Evolutionary conservation across 441 rosid genomes (phyloP), one percentile per base, ranked within the genome.

Genomic region (Euphorbia corollata): DNA sequence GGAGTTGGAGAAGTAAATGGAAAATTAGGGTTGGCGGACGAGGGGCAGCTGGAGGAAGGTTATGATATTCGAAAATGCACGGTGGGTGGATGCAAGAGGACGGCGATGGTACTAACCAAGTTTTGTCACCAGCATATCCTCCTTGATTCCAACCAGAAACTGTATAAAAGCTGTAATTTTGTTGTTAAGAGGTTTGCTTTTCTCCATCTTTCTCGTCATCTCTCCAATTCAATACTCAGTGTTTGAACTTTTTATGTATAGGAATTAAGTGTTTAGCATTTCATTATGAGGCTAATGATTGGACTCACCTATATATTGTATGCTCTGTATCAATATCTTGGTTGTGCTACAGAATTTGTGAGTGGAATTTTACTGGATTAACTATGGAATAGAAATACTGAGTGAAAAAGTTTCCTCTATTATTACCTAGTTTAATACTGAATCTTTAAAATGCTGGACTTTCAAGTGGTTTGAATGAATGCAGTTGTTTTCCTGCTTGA

Each of bases 61-160:
- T 54, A 24, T 50, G 59, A 47, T 57, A 18, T 50, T 20, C 61
- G 64, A 64, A 81, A 58, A 70, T 83, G 87, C 47, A 59, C 67
- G 47, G 66, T 50, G 67, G 18, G 59, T 1, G 82, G 78, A 1
- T 81, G 83, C 47, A 79, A 79, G 51, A 39, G 61, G 32, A 79
- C 75, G 59, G 67, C 81, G 7, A 79, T 81, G 85, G 77, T 82
- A 8, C 69, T 81, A 61, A 79, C 85, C 12, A 64, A 69, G 63
- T 81, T 68, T 57, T 84, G 84, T 39, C 84, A 68, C 64, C 23
- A 58, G 43, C 84, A 79, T 69, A 80, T 81, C 55, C 73, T 84
- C 39, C 68, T 60, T 2, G 83, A 84, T 80, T 32, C 81, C n/a
- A 80, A 80, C 13, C 87, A 81, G 77, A 63, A 63, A 36, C 77